phyloP scores from a whole-genome alignment of 208 protist species.

The Wallacemonas rigidus region DNA sequence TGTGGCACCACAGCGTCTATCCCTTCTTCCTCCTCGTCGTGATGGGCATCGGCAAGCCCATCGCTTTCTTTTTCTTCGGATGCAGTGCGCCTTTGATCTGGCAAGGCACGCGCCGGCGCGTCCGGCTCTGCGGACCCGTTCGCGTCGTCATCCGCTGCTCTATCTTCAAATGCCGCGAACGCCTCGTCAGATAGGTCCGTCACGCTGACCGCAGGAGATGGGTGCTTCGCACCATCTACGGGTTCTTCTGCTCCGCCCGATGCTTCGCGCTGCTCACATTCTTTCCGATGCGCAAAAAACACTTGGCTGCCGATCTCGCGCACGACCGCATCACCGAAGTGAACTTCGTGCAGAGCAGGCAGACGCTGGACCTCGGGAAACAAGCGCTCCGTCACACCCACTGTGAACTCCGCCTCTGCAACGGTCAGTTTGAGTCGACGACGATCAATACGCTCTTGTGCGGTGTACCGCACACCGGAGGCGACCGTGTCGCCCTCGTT shows the following conservation, averaged over 20 bases:
- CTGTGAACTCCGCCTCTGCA: constrained; percentile 66
- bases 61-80: too few species aligned
- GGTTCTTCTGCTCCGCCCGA: too few species aligned
- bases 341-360: constrained; percentile 76
- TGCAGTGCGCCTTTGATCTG: too few species aligned
- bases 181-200: constrained; percentile 22
- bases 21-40: too few species aligned
- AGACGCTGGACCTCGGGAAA: constrained; percentile 74
- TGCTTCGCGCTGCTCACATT: not conserved
- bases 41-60: too few species aligned
- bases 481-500: constrained; percentile 16
- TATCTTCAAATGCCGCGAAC: constrained; percentile 25
- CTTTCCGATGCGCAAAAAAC: constrained; percentile 39
- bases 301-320: constrained; percentile 61
- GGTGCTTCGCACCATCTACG: too few species aligned
- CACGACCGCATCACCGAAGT: constrained; percentile 81
- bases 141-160: constrained; percentile 7
- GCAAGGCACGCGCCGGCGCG: too few species aligned
- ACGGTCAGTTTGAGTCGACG: constrained; percentile 72
- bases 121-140: not conserved
- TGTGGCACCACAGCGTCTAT: constrained; percentile 10
- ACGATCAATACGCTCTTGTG: constrained; percentile 63
- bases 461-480: constrained; percentile 18
- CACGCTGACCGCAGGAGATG: not conserved
- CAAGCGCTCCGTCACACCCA: constrained; percentile 79